Percentiles rank a stretch among this genome's conserved stretches.
Evolutionary conservation across 306 rosid genomes (phyloP).

Genomic region (Ochetophila trinervis): DNA sequence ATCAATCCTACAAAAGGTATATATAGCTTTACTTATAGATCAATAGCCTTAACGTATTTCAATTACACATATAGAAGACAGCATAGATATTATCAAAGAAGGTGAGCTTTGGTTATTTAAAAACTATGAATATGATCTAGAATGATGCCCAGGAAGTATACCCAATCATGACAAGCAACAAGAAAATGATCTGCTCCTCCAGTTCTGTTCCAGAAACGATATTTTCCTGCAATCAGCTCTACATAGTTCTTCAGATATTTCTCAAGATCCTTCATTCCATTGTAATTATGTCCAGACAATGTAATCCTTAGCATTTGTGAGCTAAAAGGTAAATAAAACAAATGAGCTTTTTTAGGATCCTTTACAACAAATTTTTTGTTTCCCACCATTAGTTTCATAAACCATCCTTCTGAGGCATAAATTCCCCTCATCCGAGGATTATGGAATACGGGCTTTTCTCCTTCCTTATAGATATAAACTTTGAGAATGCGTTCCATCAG

Average conservation of each 20-base stretch:
- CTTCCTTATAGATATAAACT: constrained; percentile 78
- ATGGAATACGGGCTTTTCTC: constrained; percentile 80
- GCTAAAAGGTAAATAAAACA: constrained; percentile 83
- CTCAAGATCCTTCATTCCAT: constrained; percentile 41
- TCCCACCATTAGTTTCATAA: constrained; percentile 74
- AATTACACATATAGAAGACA: too few species aligned
- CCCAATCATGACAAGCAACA: constrained; percentile 97
- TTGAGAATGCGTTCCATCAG: constrained; percentile 74
- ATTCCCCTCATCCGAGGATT: constrained; percentile 78
- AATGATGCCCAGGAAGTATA: constrained; percentile 26
- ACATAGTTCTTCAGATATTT: constrained; percentile 56
- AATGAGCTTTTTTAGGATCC: constrained; percentile 75
- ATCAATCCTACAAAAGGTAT: too few species aligned
- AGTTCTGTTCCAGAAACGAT: constrained; percentile 84
- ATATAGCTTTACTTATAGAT: too few species aligned
- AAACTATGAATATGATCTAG: constrained; percentile 2
- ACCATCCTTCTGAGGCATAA: constrained; percentile 97
- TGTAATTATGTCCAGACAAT: constrained; percentile 36
- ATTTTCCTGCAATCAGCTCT: constrained; percentile 51
- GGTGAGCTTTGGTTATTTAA: neutral
- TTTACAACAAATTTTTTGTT: constrained; percentile 55
- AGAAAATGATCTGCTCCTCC: constrained; percentile 88
- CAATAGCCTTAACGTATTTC: too few species aligned
- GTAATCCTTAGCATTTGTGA: constrained; percentile 52
- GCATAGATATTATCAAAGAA: neutral